phyloP scores from a whole-genome alignment of 306 rosid species.

The Neltuma alba region DNA sequence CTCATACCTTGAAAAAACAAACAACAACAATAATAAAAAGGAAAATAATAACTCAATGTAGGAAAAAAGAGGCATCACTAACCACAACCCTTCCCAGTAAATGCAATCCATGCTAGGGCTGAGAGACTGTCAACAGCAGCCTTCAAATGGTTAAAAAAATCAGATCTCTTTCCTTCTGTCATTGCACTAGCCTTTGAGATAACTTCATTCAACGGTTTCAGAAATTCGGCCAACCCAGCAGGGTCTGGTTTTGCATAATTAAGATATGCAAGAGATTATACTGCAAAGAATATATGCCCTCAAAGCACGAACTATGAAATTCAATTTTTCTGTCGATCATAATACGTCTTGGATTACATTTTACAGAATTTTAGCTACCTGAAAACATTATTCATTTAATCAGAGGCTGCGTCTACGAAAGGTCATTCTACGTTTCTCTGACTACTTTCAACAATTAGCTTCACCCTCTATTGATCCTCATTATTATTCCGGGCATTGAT shows the following conservation, averaged over 20 bases:
- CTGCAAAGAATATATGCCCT: neutral
- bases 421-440: conserved; percentile 9
- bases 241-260: conserved; percentile 73
- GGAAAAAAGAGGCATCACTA: conserved; percentile 37
- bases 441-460: neutral
- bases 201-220: conserved; percentile 78
- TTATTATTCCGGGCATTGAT: neutral
- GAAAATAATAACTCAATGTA: conserved; percentile 22
- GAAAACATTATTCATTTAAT: conserved; percentile 23
- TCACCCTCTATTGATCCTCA: neutral
- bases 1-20: conserved; percentile 77
- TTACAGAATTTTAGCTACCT: conserved; percentile 18
- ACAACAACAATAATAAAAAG: conserved; percentile 1
- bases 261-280: conserved; percentile 12
- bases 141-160: conserved; percentile 85
- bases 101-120: conserved; percentile 96
- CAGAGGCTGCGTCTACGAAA: neutral
- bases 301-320: neutral
- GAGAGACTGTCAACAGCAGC: conserved; percentile 92
- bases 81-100: conserved; percentile 87
- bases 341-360: conserved; percentile 6
- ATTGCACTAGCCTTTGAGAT: conserved; percentile 62
- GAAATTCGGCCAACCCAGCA: conserved; percentile 76
- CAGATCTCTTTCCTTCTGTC: conserved; percentile 87
- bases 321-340: neutral